phyloP scores from a whole-genome alignment of 768 basidiomycete species.

The Xanthoconium purpureum region DNA sequence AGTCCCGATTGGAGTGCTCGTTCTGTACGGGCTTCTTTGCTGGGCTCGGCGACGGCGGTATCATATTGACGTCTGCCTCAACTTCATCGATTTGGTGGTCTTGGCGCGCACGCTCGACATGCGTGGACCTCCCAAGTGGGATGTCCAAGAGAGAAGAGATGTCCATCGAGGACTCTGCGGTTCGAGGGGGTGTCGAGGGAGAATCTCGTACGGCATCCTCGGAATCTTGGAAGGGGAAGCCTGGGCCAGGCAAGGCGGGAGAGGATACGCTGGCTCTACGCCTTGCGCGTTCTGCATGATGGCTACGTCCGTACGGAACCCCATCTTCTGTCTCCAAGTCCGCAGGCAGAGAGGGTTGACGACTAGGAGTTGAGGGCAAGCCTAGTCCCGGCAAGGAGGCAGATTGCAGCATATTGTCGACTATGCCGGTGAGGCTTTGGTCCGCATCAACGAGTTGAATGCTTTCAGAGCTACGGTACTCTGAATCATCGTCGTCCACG shows the following conservation, averaged over 20 bases:
- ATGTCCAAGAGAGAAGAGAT: constrained; percentile 12
- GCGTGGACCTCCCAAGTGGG: constrained; percentile 38
- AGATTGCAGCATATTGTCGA: constrained; percentile 62
- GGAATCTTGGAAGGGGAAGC: constrained; percentile 34
- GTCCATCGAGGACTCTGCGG: constrained; percentile 24
- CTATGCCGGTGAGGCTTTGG: constrained; percentile 65
- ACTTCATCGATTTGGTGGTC: constrained; percentile 28
- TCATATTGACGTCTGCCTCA: constrained; percentile 41
- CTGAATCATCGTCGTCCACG: background rate
- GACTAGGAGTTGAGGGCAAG: constrained; percentile 36
- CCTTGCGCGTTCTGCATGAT: constrained; percentile 53
- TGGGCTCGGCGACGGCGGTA: constrained; percentile 51
- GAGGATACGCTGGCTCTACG: constrained; percentile 33
- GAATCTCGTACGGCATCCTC: constrained; percentile 13
- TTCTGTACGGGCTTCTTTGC: constrained; percentile 25
- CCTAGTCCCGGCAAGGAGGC: constrained; percentile 23
- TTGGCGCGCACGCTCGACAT: constrained; percentile 35
- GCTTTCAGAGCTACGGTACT: constrained; percentile 38
- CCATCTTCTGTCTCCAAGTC: constrained; percentile 62
- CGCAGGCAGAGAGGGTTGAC: constrained; percentile 40
- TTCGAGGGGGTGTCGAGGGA: constrained; percentile 24
- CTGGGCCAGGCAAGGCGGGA: constrained; percentile 33
- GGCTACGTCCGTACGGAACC: constrained; percentile 59
- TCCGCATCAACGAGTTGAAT: constrained; percentile 42
- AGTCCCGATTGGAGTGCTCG: constrained; percentile 26